phyloP scores from a whole-genome alignment of 2,329 filamentous ascomycete species.

The Blastomyces percursus region DNA sequence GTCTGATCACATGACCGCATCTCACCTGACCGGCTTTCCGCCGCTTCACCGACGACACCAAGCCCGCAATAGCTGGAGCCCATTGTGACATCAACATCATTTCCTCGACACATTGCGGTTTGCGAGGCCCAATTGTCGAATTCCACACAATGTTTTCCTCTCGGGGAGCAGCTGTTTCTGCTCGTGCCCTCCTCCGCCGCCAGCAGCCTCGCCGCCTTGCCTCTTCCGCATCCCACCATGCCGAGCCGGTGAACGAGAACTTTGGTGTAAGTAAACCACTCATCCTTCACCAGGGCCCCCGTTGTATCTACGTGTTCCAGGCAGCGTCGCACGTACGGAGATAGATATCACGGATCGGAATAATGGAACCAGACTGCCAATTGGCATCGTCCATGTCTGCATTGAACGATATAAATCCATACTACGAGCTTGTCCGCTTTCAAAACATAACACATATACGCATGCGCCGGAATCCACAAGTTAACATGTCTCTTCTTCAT shows the following conservation, averaged over 20 bases:
- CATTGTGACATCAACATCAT: not conserved
- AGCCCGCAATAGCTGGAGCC: not conserved
- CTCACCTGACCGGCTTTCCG: conserved; percentile 3
- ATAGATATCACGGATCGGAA: not conserved
- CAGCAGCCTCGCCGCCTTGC: conserved; percentile 36
- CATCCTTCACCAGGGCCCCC: not conserved
- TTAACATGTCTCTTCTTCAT: not conserved
- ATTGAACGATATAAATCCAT: not conserved
- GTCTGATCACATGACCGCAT: conserved; percentile 11
- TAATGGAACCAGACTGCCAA: not conserved
- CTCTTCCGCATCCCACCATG: conserved; percentile 32
- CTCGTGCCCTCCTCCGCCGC: conserved; percentile 29
- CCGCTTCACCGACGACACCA: not conserved
- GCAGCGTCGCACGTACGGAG: not conserved
- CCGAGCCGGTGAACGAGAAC: conserved; percentile 36
- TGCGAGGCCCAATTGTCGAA: not conserved
- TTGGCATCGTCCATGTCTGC: not conserved
- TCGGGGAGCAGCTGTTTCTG: conserved; percentile 30
- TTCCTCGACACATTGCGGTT: conserved; percentile 2
- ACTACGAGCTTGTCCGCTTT: not conserved
- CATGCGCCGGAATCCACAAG: not conserved
- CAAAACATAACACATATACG: not conserved
- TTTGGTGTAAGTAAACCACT: conserved; percentile 32
- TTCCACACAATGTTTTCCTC: conserved; percentile 30
- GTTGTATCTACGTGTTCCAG: not conserved